Conservation (phyloP, 176 grass and related monocot genomes). For the Aegilops speltoides region DNA sequence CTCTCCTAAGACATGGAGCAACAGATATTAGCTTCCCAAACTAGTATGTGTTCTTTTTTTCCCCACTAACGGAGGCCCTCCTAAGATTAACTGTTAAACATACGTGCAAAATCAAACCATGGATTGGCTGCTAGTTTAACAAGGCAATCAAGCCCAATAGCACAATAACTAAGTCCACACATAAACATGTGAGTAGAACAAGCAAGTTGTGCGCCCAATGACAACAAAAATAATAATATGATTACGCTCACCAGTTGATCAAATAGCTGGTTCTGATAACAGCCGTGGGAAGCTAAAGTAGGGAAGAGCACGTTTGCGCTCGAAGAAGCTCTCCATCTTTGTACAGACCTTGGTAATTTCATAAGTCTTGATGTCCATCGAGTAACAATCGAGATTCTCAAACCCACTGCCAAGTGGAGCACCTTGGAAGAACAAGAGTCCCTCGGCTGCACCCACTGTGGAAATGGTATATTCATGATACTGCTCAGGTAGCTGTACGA, state of each 20-base stretch:
- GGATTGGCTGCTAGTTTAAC: not conserved
- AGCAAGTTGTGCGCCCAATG: not conserved
- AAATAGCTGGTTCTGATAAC: not conserved
- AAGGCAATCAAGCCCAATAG: not conserved
- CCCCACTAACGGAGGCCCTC: too few relatives aligned
- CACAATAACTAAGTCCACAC: not conserved
- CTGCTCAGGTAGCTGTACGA: not conserved
- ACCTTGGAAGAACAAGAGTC: constrained; percentile 1
- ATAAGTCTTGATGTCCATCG: not conserved
- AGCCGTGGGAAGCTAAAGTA: constrained; percentile 11
- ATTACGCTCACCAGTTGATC: constrained; percentile 5
- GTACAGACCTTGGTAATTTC: not conserved
- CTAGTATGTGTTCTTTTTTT: not conserved
- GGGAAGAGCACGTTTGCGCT: not conserved
- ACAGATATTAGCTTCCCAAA: not conserved
- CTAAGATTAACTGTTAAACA: too few relatives aligned
- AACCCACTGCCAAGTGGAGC: not conserved
- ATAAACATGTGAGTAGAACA: not conserved
- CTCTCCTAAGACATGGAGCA: not conserved
- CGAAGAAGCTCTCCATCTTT: not conserved
- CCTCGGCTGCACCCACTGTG: not conserved
- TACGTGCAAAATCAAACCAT: not conserved
- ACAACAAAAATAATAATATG: not conserved
- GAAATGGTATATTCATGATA: not conserved
- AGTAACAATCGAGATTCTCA: not conserved